Base-by-base conservation (phyloP, 169 alveolate genomes). In the Babesia bigemina region DNA sequence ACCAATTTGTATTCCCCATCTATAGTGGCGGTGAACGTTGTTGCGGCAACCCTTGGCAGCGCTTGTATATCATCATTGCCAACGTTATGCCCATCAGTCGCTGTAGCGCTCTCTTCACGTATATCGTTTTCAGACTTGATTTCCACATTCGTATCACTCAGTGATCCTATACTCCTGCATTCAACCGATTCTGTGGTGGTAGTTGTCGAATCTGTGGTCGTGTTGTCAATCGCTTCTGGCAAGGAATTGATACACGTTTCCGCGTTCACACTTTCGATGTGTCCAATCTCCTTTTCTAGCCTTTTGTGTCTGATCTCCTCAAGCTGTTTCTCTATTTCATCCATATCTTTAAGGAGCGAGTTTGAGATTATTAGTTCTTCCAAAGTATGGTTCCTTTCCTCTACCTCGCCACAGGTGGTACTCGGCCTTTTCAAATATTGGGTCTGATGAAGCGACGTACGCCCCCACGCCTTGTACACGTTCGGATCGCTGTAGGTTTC, bases 391-490 rank as follows among this genome's bases (percentile, higher is more conserved):
- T 28, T 21, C 42, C 52, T 17, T 17, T 59, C 42, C 49, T 62
- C 63, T 29, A 63, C 63, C 29, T 33, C 16, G 1, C 88, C 88
- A 7, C 8, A 10, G 8, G 74, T 33, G 10, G n/a, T 39, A 14
- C 60, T 17, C 16, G 70, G 63, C 36, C 22, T 8, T 22, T 56
- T 52, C 29, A 70, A 4, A 24, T 49, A 44, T 56, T 78, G 76
- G 14, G 69, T 48, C n/a, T 28, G 71, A 21, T 72, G 48, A 13
- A 81, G 49, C 24, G 45, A 65, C 21, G 88, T 81, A 10, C 78
- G 60, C 14, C 84, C 88, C 88, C 88, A 81, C 16, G 58, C 17
- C 62, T 62, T 81, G 45, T 71, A 71, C 49, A 44, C 79, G 50
- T 70, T 63, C 19, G 65, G 75, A 52, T 72, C 84, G 42, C 62